Evolutionary conservation across 345 rosid species (phyloP).

Genomic region (Sonneratia caseolaris): DNA sequence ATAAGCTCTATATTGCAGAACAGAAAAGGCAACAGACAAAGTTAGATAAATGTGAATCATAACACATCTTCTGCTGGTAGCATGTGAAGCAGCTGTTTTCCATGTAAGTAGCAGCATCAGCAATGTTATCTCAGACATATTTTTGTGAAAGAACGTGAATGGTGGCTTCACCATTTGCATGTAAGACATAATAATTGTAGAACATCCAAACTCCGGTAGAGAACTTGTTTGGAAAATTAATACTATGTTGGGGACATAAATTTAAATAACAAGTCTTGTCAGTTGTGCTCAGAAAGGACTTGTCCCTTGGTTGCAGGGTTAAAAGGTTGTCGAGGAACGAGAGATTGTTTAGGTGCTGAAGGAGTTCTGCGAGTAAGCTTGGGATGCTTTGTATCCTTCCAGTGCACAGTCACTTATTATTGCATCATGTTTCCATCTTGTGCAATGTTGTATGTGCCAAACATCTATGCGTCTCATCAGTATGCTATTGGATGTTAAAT

Average conservation of each 20-base stretch:
- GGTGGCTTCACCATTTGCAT: not conserved
- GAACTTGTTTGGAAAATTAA: not conserved
- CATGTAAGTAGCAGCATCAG: not conserved
- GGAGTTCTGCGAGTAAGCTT: conserved; percentile 94
- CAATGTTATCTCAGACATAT: not conserved
- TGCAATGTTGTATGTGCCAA: not conserved
- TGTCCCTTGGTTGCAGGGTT: conserved; percentile 34
- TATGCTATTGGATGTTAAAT: not conserved
- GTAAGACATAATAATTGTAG: not conserved
- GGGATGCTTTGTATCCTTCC: conserved; percentile 95
- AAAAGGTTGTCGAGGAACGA: conserved; percentile 56
- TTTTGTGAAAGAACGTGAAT: not conserved
- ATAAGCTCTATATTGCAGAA: too few relatives aligned
- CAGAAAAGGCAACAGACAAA: too few relatives aligned
- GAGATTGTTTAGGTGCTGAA: conserved; percentile 79
- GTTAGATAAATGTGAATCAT: too few relatives aligned
- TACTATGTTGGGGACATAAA: not conserved
- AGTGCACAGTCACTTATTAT: not conserved
- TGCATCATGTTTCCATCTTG: not conserved
- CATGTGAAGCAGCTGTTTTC: too few relatives aligned
- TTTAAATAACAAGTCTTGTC: not conserved
- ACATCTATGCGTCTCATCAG: not conserved
- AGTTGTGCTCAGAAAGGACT: not conserved
- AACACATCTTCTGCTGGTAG: too few relatives aligned
- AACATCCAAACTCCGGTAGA: too few relatives aligned